Conservation (phyloP, 2,329 filamentous ascomycete genomes). For the Neofusicoccum sp. region DNA sequence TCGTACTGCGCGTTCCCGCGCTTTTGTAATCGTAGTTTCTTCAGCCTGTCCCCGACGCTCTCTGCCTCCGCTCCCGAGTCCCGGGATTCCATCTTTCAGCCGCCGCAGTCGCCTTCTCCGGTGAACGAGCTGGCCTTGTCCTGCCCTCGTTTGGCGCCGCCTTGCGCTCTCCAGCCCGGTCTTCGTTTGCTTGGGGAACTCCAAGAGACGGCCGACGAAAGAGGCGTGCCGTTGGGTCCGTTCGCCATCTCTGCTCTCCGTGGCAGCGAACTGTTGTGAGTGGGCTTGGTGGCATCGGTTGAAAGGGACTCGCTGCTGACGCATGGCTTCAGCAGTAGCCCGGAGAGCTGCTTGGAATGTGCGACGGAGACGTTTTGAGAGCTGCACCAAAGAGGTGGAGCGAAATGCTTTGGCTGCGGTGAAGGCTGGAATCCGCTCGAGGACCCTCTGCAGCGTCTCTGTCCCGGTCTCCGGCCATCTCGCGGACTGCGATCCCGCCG, state of each 20-base stretch:
- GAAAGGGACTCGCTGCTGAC: not conserved
- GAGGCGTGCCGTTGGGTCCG: too few species aligned
- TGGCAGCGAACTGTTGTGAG: not conserved
- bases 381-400: not conserved
- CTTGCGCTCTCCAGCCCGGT: not conserved
- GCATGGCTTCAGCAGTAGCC: not conserved
- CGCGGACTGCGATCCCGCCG: not conserved
- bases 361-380: not conserved
- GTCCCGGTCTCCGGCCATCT: not conserved
- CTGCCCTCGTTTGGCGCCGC: not conserved
- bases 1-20: not conserved
- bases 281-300: not conserved
- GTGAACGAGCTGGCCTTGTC: slow-evolving; percentile 13
- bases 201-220: too few species aligned
- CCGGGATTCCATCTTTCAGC: not conserved
- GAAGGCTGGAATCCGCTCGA: not conserved
- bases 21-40: slow-evolving; percentile 9
- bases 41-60: not conserved
- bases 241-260: too few species aligned
- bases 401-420: not conserved
- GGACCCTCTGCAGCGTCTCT: not conserved
- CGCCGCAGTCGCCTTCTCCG: not conserved
- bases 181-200: not conserved
- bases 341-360: not conserved
- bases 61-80: not conserved